phyloP scores from a whole-genome alignment of 73 alveolate species.

The Breviolum minutum region DNA sequence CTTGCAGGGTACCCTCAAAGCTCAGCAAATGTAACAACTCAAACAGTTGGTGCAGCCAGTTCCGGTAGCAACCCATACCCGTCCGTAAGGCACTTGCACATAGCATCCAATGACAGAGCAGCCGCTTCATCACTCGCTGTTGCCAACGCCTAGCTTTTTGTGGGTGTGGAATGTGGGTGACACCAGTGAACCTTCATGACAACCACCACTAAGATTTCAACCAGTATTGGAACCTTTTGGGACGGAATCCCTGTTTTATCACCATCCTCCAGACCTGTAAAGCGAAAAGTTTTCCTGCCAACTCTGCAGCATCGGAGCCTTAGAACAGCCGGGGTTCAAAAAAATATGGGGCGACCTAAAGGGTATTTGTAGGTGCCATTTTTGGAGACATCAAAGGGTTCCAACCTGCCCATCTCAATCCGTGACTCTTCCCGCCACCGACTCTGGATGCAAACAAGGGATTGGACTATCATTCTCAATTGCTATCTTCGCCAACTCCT shows the following conservation, averaged over 20 bases:
- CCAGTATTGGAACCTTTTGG: no score
- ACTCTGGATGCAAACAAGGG: neutral
- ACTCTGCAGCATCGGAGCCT: slow-evolving; percentile 32
- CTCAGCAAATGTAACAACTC: no score
- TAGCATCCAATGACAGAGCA: neutral
- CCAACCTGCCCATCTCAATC: neutral
- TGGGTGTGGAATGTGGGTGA: neutral
- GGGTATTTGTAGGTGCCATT: neutral
- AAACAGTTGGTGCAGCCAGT: no score
- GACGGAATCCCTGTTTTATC: neutral
- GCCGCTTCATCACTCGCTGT: slow-evolving; percentile 20
- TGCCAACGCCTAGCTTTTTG: slow-evolving; percentile 23
- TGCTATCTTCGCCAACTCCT: slow-evolving; percentile 82
- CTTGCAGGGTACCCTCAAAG: no score
- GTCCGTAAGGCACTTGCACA: slow-evolving; percentile 54
- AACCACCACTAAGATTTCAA: no score
- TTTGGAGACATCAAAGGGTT: no score
- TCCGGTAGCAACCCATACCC: neutral
- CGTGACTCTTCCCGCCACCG: neutral
- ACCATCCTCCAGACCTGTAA: neutral
- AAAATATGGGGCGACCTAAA: neutral
- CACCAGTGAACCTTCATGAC: no score
- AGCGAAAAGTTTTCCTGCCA: slow-evolving; percentile 1
- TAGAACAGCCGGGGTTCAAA: neutral
- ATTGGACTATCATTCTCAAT: slow-evolving; percentile 31